phyloP scores from a whole-genome alignment of 257 asterid species.

The Phtheirospermum japonicum region DNA sequence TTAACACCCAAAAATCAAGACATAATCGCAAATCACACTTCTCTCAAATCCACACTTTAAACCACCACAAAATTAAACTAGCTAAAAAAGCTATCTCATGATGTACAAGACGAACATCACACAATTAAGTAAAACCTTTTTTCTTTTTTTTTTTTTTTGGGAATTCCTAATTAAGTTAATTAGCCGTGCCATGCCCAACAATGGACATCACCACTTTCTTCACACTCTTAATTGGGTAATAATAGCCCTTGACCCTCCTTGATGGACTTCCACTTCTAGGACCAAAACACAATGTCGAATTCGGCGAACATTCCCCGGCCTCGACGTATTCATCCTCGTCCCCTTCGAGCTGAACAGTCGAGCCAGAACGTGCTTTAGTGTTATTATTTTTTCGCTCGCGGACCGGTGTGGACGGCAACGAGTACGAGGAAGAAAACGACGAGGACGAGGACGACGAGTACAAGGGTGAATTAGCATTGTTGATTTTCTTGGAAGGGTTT shows the following conservation, averaged over 20 bases:
- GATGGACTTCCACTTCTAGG: conserved; percentile 15
- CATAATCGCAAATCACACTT: conserved; percentile 8
- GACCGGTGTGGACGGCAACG: conserved; percentile 43
- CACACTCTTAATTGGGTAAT: conserved; percentile 34
- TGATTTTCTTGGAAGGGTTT: conserved; percentile 27
- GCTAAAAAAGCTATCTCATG: conserved; percentile 12
- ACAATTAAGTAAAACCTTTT: background rate
- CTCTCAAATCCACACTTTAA: background rate
- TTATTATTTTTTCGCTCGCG: background rate
- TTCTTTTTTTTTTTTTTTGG: background rate
- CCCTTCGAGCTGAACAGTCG: conserved; percentile 16
- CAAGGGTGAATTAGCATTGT: conserved; percentile 14
- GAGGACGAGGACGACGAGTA: conserved; percentile 26
- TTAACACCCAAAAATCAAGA: conserved; percentile 21
- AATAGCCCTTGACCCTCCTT: conserved; percentile 27
- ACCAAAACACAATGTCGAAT: conserved; percentile 40
- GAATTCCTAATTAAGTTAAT: background rate
- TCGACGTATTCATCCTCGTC: conserved; percentile 30
- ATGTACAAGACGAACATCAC: conserved; percentile 31
- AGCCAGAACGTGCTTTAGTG: conserved; percentile 26
- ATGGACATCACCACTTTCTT: conserved; percentile 40
- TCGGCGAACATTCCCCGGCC: conserved; percentile 28
- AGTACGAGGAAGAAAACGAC: conserved; percentile 34
- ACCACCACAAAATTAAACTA: conserved; percentile 2
- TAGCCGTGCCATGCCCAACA: conserved; percentile 29